Base-by-base conservation (phyloP, 352 stramenopile genomes). In the Phytophthora gonapodyides region DNA sequence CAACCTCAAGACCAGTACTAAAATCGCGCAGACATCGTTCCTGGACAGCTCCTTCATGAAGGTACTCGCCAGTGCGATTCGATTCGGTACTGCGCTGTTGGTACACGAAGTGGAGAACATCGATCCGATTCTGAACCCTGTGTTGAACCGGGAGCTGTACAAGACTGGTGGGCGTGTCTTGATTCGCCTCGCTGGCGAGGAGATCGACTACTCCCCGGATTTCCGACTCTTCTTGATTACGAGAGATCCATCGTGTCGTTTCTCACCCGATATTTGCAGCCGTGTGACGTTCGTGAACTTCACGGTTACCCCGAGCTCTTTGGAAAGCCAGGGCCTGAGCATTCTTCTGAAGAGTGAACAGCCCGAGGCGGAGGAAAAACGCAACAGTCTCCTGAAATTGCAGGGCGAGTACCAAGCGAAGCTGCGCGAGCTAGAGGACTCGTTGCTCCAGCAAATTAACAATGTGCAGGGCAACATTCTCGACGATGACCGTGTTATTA, bases 241-340 rank as follows among this genome's bases (percentile, higher is more conserved):
- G 19, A 94, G 98, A 64, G 98, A 99, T 68, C 91, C 97, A 40
- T 97, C 90, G 7, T 98, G 98, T 27, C 93, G 96, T 31, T 98
- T 99, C 45, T 97, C 97, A 7, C 97, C 98, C n/a, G 98, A 99
- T 71, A 93, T 99, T 54, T 99, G 97, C 70, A 99, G 94, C 45
- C 95, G 98, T 35, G 97, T 99, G 30, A 99, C 98, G 13, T 91
- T 99, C 60, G 89, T 99, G 13, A 99, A 99, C 77, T 99, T 99
- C 66, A 99, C 97, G 6, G 96, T 99, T 37, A 99, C 98, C 10
- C 97, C 97, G 8, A 98, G 93, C 30, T 99, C 96, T n/a, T 78
- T 99, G 21, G 88, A 99, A 61, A 97, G 88, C 57, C 97, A 99
- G 70, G 97, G 91, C 73, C 69, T 99, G 30, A 98, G 90, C 50